Evolutionary conservation across 2,329 filamentous ascomycete genomes (phyloP), one percentile per base, ranked within the genome.

Genomic region (Juglanconis juglandina): DNA sequence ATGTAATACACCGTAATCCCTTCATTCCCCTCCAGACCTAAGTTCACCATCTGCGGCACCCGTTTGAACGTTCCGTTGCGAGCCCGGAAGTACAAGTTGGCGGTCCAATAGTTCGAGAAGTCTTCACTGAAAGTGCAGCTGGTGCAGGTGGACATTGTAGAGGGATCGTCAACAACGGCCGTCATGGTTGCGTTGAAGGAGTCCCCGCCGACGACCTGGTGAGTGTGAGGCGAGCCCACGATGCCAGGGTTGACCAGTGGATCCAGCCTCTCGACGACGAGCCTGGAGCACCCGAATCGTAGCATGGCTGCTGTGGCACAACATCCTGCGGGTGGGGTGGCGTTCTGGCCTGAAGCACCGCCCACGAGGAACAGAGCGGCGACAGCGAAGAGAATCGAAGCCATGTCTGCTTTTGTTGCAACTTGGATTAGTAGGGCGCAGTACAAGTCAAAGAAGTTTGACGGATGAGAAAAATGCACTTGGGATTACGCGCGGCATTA

Each of bases 151-250:
- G 80, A 79, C 2, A 24, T 24, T 24, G 24, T 24, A 24, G 24
- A 24, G 39, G 67, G 48, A 58, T 34, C 46, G 13, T 53, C 35
- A 3, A 60, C 24, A 34, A 39, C 35, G 63, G 66, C 5, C 65
- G 68, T 17, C 75, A 77, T 76, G n/a, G 73, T 69, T 0, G 71
- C 70, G 58, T 77, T 77, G 71, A 77, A 77, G 0, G 71, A 70
- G 59, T 77, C 73, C 53, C 74, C 75, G 58, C 85, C 83, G 59
- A 81, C 77, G 60, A 86, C 79, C 49, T 79, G 81, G 67, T 86
- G 84, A 5, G 83, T 76, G 71, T 86, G 83, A 9, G 72, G 69
- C 6, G 81, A 77, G 4, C 82, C 79, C 33, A 81, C 73, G 4
- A 61, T 49, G 2, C 81, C 82, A 10, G 70, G 69, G 61, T 71